These are phyloP conservation scores for Penicillium sumatraense DNA, from an alignment of 2,329 filamentous ascomycete species.

Conservation along the genomic window DNA sequence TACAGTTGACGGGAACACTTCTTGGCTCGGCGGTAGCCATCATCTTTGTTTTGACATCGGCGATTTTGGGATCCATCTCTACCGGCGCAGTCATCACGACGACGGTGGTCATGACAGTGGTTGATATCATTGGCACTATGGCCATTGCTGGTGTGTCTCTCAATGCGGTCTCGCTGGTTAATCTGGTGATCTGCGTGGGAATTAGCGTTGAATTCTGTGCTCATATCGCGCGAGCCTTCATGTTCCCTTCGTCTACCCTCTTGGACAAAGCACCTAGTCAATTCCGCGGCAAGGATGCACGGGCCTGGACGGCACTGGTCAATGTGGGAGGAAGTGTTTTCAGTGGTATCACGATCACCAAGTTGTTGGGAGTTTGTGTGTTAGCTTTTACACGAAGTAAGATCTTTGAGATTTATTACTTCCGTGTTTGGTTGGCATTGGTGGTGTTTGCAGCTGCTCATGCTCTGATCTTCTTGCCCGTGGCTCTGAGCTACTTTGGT, in stretches of 20 bases:
- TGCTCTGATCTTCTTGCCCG: slow-evolving; percentile 87
- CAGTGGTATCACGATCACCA: slow-evolving; percentile 94
- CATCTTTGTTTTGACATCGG: slow-evolving; percentile 77
- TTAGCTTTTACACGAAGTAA: slow-evolving; percentile 94
- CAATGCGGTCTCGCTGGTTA: slow-evolving; percentile 94
- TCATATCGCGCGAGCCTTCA: slow-evolving; percentile 93
- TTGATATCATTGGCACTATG: slow-evolving; percentile 96
- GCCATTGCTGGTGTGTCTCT: slow-evolving; percentile 84
- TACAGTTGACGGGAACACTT: slow-evolving; percentile 76
- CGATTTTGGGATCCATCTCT: slow-evolving; percentile 80
- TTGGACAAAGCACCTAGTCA: slow-evolving; percentile 79
- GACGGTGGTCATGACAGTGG: slow-evolving; percentile 90
- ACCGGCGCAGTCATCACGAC: slow-evolving; percentile 82
- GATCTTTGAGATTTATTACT: slow-evolving; percentile 99
- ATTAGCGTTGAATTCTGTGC: slow-evolving; percentile 98
- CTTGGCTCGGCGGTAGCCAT: slow-evolving; percentile 82
- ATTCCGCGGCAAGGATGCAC: slow-evolving; percentile 80
- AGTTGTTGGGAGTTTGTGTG: slow-evolving; percentile 88
- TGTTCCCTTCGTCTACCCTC: slow-evolving; percentile 82
- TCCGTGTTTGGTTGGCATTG: slow-evolving; percentile 91
- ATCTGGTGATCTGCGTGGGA: slow-evolving; percentile 94
- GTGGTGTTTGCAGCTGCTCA: slow-evolving; percentile 88
- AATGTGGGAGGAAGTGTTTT: slow-evolving; percentile 96
- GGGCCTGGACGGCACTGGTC: slow-evolving; percentile 90
- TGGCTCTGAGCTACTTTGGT: slow-evolving; percentile 82